phyloP scores from a whole-genome alignment of 345 rosid genomes.

The Balakata baccata region DNA sequence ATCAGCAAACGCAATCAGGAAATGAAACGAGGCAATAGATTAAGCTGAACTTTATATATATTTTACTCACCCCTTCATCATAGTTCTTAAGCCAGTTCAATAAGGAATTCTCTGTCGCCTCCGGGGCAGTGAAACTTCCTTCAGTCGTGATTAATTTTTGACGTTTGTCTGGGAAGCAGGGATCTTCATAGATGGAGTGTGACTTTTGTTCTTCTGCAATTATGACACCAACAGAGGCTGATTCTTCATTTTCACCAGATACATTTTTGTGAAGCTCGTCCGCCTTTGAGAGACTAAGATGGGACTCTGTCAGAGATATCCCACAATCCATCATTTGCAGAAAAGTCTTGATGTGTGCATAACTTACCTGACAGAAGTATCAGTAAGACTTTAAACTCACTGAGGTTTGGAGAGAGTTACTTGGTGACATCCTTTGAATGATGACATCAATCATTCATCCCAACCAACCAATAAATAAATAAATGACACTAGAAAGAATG shows the following conservation, averaged over 20 bases:
- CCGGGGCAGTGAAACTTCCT: constrained; percentile 15
- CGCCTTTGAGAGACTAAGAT: not conserved
- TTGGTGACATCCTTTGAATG: not conserved
- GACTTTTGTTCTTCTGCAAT: constrained; percentile 7
- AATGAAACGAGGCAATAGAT: not conserved
- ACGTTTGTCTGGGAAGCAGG: constrained; percentile 26
- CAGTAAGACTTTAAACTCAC: not conserved
- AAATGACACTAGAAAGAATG: not conserved
- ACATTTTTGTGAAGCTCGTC: constrained; percentile 10
- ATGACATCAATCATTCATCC: not conserved
- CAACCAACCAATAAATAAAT: not conserved
- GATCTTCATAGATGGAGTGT: not conserved
- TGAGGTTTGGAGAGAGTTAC: not conserved
- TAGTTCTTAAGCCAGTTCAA: constrained; percentile 29
- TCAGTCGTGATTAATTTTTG: constrained; percentile 27
- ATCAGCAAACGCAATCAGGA: constrained; percentile 6
- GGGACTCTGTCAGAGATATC: constrained; percentile 21
- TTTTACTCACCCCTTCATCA: constrained; percentile 42
- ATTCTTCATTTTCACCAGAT: constrained; percentile 9
- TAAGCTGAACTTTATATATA: not conserved
- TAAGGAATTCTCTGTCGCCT: constrained; percentile 29
- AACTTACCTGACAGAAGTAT: constrained; percentile 34
- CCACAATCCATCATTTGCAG: constrained; percentile 33
- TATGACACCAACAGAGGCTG: not conserved
- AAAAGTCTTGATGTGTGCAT: constrained; percentile 37